Base-by-base conservation (phyloP, 352 stramenopile genomes). In the Thraustochytrium sp. region DNA sequence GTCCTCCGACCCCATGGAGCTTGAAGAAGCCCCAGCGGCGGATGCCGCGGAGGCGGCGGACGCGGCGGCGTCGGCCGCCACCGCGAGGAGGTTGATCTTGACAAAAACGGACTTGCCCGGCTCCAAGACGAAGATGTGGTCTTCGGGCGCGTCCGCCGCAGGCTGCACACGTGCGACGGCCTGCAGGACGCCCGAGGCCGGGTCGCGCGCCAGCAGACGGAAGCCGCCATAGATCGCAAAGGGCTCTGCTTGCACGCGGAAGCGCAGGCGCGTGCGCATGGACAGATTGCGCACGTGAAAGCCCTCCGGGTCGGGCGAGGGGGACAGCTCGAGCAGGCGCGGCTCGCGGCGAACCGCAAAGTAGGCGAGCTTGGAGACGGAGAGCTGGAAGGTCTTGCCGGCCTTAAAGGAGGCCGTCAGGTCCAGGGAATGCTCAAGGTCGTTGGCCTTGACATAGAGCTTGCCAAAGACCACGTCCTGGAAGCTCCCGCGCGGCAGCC, bases 251-350 rank as follows among this genome's bases (percentile, higher is more conserved):
- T 80, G 34, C 8, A 80, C 5, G n/a, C 68, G 68, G 49, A 80
- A 46, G 34, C 48, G 48, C 16, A 80, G 51, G 1, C 44, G 16
- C 26, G 68, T 80, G 13, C 23, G 11, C 48, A 64, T 68, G n/a
- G 68, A 80, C 3, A 80, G 29, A 26, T 80, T 80, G 34, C 68
- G 48, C 68, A 80, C 68, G 13, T 53, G 40, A 44, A 80, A 80
- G 11, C 68, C 68, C 38, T 80, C 46, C 13, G 26, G n/a, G 3
- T 44, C 31, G 21, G 68, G 76, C 42, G 34, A 21, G 21, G 76
- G 13, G 11, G n/a, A 36, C 13, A 80, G 1, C 18, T 23, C 31
- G 4, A 80, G 21, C 18, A 72, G 3, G 18, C 34, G 4, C 9
- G 26, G 31, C 31, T 42, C 34, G 0, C 0, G 44, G 18, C 21